These are phyloP conservation scores for Kalmusia sp. DNA, from an alignment of 2,329 filamentous ascomycete genomes.

Conservation along the genomic window DNA sequence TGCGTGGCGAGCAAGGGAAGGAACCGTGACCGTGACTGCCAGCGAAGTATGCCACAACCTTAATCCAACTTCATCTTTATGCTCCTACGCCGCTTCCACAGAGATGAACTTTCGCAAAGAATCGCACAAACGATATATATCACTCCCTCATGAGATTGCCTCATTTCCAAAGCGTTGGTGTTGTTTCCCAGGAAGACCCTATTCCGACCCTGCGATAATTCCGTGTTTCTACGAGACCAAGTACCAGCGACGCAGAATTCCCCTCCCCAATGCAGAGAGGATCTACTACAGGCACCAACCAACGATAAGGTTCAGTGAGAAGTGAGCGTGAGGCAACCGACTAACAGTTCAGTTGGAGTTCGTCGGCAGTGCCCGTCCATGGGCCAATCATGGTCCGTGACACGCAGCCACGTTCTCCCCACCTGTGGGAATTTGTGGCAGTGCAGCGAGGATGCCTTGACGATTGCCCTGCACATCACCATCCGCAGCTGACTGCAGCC, in stretches of 20 bases:
- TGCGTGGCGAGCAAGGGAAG: slow-evolving; percentile 13
- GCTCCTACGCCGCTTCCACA: not conserved
- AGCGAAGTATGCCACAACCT: slow-evolving; percentile 7
- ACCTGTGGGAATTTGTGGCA: slow-evolving; percentile 12
- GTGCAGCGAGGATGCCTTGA: slow-evolving; percentile 19
- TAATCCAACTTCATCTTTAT: slow-evolving; percentile 14
- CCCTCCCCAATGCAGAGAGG: too few species aligned
- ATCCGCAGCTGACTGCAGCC: slow-evolving; percentile 25
- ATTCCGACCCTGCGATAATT: too few species aligned
- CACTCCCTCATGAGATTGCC: too few species aligned
- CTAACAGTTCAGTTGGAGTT: slow-evolving; percentile 4
- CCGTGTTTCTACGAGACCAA: too few species aligned
- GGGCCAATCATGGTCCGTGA: slow-evolving; percentile 8
- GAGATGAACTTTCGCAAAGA: not conserved
- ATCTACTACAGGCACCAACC: too few species aligned
- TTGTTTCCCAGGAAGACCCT: too few species aligned
- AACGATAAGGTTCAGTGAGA: not conserved
- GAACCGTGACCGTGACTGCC: slow-evolving; percentile 11
- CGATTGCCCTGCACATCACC: slow-evolving; percentile 12
- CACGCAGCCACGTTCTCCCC: slow-evolving; percentile 15
- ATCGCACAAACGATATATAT: too few species aligned
- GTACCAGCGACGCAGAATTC: too few species aligned
- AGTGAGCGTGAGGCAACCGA: slow-evolving; percentile 5
- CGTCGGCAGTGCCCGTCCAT: slow-evolving; percentile 6
- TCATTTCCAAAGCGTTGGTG: too few species aligned